Evolutionary conservation across 257 asterid species (phyloP).

Genomic region (Capsicum pubescens): DNA sequence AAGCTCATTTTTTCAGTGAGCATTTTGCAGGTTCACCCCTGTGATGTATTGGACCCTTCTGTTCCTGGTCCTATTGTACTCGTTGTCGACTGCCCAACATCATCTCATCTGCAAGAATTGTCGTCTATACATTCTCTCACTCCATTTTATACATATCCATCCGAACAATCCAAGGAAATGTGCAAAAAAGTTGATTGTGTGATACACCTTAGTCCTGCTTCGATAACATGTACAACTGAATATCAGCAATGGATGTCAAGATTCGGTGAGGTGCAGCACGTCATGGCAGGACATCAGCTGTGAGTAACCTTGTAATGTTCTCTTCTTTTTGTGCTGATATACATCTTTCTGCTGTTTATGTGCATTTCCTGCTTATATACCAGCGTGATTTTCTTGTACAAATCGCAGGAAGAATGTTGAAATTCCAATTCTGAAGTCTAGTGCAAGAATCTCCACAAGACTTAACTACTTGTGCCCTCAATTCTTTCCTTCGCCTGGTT

Average conservation of each 20-base stretch:
- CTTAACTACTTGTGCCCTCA: constrained; percentile 89
- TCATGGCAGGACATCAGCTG: constrained; percentile 98
- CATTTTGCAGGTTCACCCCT: constrained; percentile 73
- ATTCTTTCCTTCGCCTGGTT: constrained; percentile 93
- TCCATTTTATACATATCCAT: constrained; percentile 58
- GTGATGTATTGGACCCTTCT: constrained; percentile 89
- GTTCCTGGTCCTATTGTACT: constrained; percentile 87
- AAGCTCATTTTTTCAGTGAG: constrained; percentile 24
- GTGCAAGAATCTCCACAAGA: constrained; percentile 84
- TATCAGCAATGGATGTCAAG: constrained; percentile 85
- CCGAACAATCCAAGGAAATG: constrained; percentile 45
- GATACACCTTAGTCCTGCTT: constrained; percentile 77
- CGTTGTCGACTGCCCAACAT: constrained; percentile 90
- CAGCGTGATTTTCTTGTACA: constrained; percentile 35
- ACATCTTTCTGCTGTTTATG: not conserved
- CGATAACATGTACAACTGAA: constrained; percentile 53
- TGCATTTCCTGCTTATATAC: constrained; percentile 21
- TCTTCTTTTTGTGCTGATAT: constrained; percentile 26
- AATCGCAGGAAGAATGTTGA: constrained; percentile 79
- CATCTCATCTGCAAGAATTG: constrained; percentile 61
- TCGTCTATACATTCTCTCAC: constrained; percentile 52
- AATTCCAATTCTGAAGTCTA: constrained; percentile 82
- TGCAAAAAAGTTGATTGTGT: constrained; percentile 80
- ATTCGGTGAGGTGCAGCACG: constrained; percentile 86
- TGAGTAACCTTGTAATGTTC: constrained; percentile 41